These are phyloP conservation scores for Pulicaria dysenterica DNA, from an alignment of 129 eudicot species.

Conservation along the genomic window DNA sequence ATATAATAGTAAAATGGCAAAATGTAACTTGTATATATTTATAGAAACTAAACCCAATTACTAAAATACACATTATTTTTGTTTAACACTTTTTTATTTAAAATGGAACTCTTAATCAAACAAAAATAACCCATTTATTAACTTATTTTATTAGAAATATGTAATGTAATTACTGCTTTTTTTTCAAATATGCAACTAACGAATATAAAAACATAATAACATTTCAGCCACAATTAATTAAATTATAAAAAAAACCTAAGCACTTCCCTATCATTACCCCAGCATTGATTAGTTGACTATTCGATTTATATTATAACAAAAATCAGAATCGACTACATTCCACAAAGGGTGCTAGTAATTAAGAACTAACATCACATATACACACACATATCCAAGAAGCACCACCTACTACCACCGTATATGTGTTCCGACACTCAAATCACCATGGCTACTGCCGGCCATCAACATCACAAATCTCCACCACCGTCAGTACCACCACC, in stretches of 20 bases:
- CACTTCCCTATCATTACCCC: slow-evolving; percentile 18
- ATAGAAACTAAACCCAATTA: no score
- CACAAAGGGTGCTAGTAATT: not conserved
- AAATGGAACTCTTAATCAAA: no score
- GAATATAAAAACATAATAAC: no score
- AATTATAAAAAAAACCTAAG: slow-evolving; percentile 1
- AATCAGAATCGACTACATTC: not conserved
- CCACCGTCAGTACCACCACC: slow-evolving; percentile 1
- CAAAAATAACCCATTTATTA: no score
- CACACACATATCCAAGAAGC: slow-evolving; percentile 1
- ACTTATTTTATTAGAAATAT: no score
- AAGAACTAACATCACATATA: not conserved
- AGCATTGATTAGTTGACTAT: slow-evolving; percentile 14
- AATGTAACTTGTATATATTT: no score
- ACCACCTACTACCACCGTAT: not conserved
- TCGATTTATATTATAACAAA: not conserved
- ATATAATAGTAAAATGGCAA: no score
- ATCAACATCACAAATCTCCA: slow-evolving; percentile 14
- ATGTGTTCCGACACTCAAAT: slow-evolving; percentile 25
- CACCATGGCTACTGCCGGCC: slow-evolving; percentile 6
- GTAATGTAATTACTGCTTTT: no score
- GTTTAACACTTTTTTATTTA: no score
- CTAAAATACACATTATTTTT: no score
- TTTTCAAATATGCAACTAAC: no score
- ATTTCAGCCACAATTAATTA: not conserved